Evolutionary conservation across 441 rosid species (phyloP), one percentile per base, ranked within the genome.

Genomic region (Erodium chrysanthum): DNA sequence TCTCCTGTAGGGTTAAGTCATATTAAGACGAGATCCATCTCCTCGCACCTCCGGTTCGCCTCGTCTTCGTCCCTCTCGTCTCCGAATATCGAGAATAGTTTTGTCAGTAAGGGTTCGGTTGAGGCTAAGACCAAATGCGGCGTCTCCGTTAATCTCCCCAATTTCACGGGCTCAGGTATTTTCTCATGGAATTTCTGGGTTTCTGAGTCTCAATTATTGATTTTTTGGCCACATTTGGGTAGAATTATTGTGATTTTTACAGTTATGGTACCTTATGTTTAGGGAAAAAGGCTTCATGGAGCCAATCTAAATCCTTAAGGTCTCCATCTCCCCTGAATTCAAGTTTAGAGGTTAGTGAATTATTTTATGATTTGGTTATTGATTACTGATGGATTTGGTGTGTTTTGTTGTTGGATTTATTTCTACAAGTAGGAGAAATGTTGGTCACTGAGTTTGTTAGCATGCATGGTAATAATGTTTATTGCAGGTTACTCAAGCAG

Each of bases 1-100:
- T 84, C 92, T 6, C 77, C 87, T n/a, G 83, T 93, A 17, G 90
- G 95, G 48, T 76, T 95, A 66, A 90, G 92, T 56, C 86, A 84
- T 64, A 95, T 95, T 67, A 81, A 74, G 78, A 95, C 97, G 29
- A 88, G 84, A 77, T 90, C 91, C 8, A 68, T 69, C 69, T 82
- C 78, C 17, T 86, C 93, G 65, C 85, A 88, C 64, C 83, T 88
- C 64, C 72, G 92, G 61, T 79, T 85, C 63, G 81, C 86, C 0
- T 77, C 88, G 35, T 50, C 81, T 9, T 60, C 69, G 35, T 31
- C 35, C 1, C 82, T 33, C 10, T 63, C 76, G 67, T 75, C 84
- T n/a, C 68, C 66, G 66, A 66, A 35, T 70, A 18, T 69, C 10
- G 68, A 59, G 40, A 73, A 66, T 70, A 68, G 66, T 7, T 74